Evolutionary conservation across 73 alveolate species (phyloP), one percentile per base, ranked within the genome.

Genomic region (Tetrahymena malaccensis): DNA sequence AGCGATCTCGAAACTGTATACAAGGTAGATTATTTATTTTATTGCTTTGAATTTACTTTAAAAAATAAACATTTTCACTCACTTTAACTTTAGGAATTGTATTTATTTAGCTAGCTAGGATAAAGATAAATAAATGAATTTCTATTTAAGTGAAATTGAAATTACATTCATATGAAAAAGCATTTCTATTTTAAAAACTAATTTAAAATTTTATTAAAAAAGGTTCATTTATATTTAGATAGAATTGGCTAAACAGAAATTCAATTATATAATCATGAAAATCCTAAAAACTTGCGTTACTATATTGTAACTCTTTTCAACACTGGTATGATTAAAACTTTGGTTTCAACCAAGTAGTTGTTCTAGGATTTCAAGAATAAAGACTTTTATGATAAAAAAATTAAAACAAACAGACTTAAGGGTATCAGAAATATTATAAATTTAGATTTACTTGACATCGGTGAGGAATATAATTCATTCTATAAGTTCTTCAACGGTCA

Each of bases 211-310:
- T 27, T 70, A 3, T 70, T 3, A 70, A 22, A 70, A 70, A 9
- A 70, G 89, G 37, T 70, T n/a, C 43, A 70, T 12, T 31, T 70
- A 12, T 70, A 1, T 70, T 70, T 70, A 70, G 89, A 70, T 8
- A 70, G 89, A 70, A n/a, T 70, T 25, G 89, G 89, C 10, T 70
- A 70, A 70, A 70, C 89, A 11, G 89, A 70, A 70, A 70, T 70
- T 43, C 37, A 95, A 27, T 85, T 95, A 37, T 95, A 95, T 50
- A 95, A 95, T 93, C 97, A 95, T 89, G 95, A 95, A 50, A 95
- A 95, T 43, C 97, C 97, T 40, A 95, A 95, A 35, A 43, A 94
- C 27, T 43, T 95, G 19, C 93, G 94, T 85, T 95, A 95, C 84
- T 95, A 95, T 58, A 95, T 93, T 89, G 43, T 95, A 34, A 43